Evolutionary conservation across 805 yeast genomes (phyloP).

Genomic region (Zygotorulaspora florentina): DNA sequence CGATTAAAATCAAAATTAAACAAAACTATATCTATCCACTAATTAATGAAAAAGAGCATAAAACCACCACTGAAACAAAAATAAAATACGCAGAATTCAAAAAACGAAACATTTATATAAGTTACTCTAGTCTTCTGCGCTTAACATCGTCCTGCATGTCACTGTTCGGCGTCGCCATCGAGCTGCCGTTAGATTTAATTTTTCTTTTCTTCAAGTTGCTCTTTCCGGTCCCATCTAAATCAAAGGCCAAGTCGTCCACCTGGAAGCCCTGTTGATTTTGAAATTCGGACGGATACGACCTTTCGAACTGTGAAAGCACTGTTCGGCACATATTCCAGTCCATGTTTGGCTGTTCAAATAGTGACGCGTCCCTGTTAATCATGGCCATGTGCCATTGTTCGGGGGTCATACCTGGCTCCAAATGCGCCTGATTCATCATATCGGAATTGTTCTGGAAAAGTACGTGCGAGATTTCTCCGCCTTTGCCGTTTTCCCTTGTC

Average conservation of each 20-base stretch:
- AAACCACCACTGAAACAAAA: not conserved
- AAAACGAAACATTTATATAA: not conserved
- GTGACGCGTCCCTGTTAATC: slow-evolving; percentile 25
- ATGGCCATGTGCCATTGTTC: slow-evolving; percentile 25
- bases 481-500: slow-evolving; percentile 38
- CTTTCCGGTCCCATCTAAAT: slow-evolving; percentile 35
- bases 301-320: slow-evolving; percentile 33
- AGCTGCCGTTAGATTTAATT: slow-evolving; percentile 31
- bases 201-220: slow-evolving; percentile 29
- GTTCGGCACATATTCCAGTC: slow-evolving; percentile 33
- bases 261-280: slow-evolving; percentile 27
- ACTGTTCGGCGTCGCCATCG: slow-evolving; percentile 36
- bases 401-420: slow-evolving; percentile 25
- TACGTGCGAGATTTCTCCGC: slow-evolving; percentile 35
- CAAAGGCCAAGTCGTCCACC: slow-evolving; percentile 36
- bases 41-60: not conserved
- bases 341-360: slow-evolving; percentile 26
- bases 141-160: slow-evolving; percentile 31
- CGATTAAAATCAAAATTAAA: no score
- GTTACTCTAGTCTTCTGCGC: slow-evolving; percentile 33
- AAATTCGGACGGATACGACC: slow-evolving; percentile 33
- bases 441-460: slow-evolving; percentile 35
- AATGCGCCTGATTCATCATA: slow-evolving; percentile 27
- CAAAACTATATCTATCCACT: not conserved
- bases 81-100: not conserved